Percentiles rank a stretch among this genome's conserved stretches.
Evolutionary conservation across 2,329 filamentous ascomycete species (phyloP).

Genomic region (Tolypocladium guangdongense): DNA sequence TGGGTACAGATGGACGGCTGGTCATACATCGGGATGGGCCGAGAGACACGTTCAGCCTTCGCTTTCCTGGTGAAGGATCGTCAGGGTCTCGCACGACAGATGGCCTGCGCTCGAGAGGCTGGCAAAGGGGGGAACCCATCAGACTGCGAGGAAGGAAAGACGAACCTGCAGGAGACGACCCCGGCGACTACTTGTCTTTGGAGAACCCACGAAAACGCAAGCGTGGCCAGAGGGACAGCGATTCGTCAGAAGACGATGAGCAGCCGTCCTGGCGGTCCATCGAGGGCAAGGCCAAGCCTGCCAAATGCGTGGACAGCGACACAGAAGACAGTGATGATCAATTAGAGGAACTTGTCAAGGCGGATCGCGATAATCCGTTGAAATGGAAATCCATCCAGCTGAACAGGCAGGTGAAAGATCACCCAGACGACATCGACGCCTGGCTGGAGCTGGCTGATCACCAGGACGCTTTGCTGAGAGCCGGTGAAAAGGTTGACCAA

Average conservation of each 20-base stretch:
- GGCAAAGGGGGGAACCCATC: conserved; percentile 26
- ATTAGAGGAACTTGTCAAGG: conserved; percentile 21
- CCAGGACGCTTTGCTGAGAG: conserved; percentile 57
- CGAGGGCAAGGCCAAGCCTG: conserved; percentile 46
- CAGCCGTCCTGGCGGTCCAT: conserved; percentile 54
- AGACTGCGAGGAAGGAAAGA: conserved; percentile 22
- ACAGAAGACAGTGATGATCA: conserved; percentile 36
- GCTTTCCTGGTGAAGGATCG: conserved; percentile 28
- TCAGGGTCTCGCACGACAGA: conserved; percentile 28
- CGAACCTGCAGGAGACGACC: conserved; percentile 11
- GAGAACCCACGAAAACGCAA: conserved; percentile 31
- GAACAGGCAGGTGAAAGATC: conserved; percentile 49
- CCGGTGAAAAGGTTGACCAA: conserved; percentile 31
- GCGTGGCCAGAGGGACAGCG: conserved; percentile 16
- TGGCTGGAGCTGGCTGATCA: conserved; percentile 75
- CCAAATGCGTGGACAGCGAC: conserved; percentile 36
- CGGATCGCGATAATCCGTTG: conserved; percentile 30
- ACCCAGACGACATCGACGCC: conserved; percentile 54
- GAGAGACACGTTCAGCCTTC: conserved; percentile 42
- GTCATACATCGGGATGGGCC: conserved; percentile 57
- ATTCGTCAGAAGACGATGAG: conserved; percentile 35
- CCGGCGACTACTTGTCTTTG: conserved; percentile 39
- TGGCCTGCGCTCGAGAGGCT: conserved; percentile 31
- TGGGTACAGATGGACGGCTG: conserved; percentile 52
- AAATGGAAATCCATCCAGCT: conserved; percentile 50